Evolutionary conservation across 192 early-diverging fungal species (phyloP).

Genomic region (Ambispora gerdemannii): DNA sequence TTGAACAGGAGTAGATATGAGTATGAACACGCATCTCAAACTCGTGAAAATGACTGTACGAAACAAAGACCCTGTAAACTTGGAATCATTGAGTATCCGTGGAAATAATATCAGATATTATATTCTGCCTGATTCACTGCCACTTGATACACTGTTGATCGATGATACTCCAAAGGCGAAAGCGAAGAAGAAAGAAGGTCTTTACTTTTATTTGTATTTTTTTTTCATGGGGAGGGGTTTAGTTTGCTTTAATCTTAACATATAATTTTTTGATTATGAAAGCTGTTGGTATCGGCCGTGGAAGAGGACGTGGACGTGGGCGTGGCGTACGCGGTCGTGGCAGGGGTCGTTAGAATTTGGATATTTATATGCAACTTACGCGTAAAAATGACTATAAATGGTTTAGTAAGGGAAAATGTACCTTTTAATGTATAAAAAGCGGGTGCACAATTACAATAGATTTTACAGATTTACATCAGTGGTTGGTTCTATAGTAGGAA

Average conservation of each 20-base stretch:
- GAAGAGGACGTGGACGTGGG: conserved; percentile 71
- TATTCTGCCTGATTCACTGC: conserved; percentile 92
- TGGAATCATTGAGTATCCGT: conserved; percentile 92
- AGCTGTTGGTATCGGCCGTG: conserved; percentile 52
- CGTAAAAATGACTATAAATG: no score
- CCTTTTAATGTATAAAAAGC: no score
- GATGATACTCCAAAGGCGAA: conserved; percentile 94
- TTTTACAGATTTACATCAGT: no score
- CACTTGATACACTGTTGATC: conserved; percentile 92
- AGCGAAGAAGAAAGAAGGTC: conserved; percentile 78
- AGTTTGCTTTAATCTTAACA: background rate
- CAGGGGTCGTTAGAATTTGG: conserved; percentile 41
- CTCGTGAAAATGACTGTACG: conserved; percentile 98
- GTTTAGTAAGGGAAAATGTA: no score
- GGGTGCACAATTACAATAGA: no score
- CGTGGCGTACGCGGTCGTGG: conserved; percentile 60
- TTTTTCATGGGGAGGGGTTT: background rate
- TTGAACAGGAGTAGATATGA: conserved; percentile 89
- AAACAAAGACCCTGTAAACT: conserved; percentile 80
- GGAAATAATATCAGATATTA: conserved; percentile 95
- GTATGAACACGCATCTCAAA: conserved; percentile 99
- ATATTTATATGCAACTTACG: no score
- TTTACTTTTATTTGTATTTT: background rate
- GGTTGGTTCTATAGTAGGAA: no score
- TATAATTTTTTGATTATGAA: conserved; percentile 8